Percentiles rank a stretch among this genome's conserved stretches.
phyloP scores from a whole-genome alignment of 805 yeast genomes.

The Jamesozyma hellenica region DNA sequence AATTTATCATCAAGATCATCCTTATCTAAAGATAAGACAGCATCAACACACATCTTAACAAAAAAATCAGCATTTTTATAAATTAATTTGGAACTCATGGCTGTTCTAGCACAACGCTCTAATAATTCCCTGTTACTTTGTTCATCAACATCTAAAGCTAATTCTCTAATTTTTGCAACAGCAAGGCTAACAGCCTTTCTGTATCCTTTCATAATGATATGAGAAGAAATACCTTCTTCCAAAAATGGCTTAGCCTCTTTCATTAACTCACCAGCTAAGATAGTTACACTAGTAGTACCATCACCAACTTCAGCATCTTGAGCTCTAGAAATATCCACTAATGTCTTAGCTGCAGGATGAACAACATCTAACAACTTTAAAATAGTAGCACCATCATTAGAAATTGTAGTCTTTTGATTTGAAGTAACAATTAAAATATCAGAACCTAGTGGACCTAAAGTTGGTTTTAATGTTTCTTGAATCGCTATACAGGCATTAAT shows the following conservation, averaged over 20 bases:
- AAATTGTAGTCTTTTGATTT: constrained; percentile 82
- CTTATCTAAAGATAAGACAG: constrained; percentile 79
- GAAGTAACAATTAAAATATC: constrained; percentile 83
- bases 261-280: constrained; percentile 87
- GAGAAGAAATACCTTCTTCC: constrained; percentile 93
- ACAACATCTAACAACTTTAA: constrained; percentile 85
- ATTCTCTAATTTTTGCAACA: constrained; percentile 56
- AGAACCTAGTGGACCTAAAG: constrained; percentile 95
- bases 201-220: constrained; percentile 78
- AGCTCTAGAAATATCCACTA: constrained; percentile 88
- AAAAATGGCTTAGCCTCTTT: constrained; percentile 84
- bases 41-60: constrained; percentile 94
- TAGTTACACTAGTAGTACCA: constrained; percentile 94
- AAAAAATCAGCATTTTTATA: constrained; percentile 80
- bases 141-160: constrained; percentile 55
- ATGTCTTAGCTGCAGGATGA: constrained; percentile 95
- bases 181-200: constrained; percentile 75
- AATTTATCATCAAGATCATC: constrained; percentile 77
- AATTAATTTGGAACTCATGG: constrained; percentile 92
- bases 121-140: constrained; percentile 53
- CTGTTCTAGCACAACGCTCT: constrained; percentile 90
- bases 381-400: constrained; percentile 98
- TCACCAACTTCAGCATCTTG: constrained; percentile 99
- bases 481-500: constrained; percentile 96
- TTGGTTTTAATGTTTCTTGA: constrained; percentile 89